Percentiles rank a stretch among this genome's conserved stretches.
These are phyloP conservation scores for Stephania japonica DNA, from an alignment of 164 flowering plant species.

Conservation along the genomic window DNA sequence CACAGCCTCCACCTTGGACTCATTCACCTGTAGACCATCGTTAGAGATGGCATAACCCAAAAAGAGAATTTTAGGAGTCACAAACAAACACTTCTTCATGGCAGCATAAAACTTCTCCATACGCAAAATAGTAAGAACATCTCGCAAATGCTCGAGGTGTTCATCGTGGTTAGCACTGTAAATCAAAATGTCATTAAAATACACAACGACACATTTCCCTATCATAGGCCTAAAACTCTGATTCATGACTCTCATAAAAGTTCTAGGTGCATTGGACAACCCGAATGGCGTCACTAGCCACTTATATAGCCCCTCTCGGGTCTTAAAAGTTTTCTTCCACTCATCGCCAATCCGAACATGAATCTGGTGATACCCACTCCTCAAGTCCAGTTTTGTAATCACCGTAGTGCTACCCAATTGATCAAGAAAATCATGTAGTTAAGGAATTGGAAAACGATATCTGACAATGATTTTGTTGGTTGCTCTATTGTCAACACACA, in stretches of 20 bases:
- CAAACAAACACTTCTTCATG: too few relatives aligned
- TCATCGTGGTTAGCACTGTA: background rate
- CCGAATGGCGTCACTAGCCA: background rate
- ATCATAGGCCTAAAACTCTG: too few relatives aligned
- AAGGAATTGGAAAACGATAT: too few relatives aligned
- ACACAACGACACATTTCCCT: too few relatives aligned
- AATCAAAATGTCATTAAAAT: too few relatives aligned
- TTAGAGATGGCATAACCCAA: background rate
- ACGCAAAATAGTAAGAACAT: background rate
- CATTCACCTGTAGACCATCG: background rate
- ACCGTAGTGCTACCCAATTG: background rate
- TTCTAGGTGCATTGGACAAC: background rate
- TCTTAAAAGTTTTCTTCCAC: background rate
- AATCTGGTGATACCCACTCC: slow-evolving; percentile 2
- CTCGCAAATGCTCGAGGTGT: too few relatives aligned
- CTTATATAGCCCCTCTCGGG: background rate
- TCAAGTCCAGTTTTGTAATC: background rate
- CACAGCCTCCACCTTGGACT: background rate
- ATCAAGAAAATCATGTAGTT: background rate
- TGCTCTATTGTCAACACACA: too few relatives aligned
- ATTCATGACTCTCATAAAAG: background rate
- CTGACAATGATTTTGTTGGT: too few relatives aligned
- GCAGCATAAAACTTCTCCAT: background rate
- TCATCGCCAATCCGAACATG: background rate
- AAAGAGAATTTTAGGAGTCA: too few relatives aligned